Base-by-base conservation (phyloP, 2,329 filamentous ascomycete species). In the Fusarium sp. region DNA sequence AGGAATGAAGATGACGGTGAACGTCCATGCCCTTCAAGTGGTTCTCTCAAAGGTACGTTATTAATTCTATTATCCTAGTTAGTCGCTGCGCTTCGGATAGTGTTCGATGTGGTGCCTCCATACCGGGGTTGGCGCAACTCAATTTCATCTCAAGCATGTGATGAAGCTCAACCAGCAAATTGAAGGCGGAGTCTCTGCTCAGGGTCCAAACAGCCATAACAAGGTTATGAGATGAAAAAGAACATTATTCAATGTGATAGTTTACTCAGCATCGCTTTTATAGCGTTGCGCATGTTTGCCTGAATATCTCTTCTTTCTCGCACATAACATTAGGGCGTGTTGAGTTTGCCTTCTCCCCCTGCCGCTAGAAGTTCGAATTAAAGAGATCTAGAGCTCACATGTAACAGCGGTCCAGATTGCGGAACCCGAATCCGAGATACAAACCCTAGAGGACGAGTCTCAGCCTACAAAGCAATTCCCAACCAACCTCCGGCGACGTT, bases 341-440 rank as follows among this genome's bases (percentile, higher is more conserved):
- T 24, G 43, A 48, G 39, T 54, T 60, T 49, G 9, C 54, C 36
- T n/a, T 22, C 22, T 31, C 28, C 28, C 28, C 28, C 4, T 31
- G 22, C 20, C 10, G 20, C 36, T 26, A 45, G 22, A 39, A n/a
- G 13, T 28, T 24, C 28, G 44, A 49, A 28, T 17, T 31, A 24
- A 44, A 26, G 20, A 52, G 14, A 44, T 38, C 5, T 36, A 45
- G 49, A 57, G 72, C 77, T 77, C 62, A 75, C 66, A 74, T 53
- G 58, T 26, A 44, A 50, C 59, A 80, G 87, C 86, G 58, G 87
- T 89, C 55, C 86, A 89, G 73, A 89, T 89, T 62, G 84, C 86
- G 46, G 87, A 89, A 71, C 86, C 86, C 18, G 75, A 75, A 20
- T 73, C 75, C 36, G 79, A 80, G 46, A 60, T 72, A 10, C 70